Conservation (phyloP, 805 yeast species). For the Middelhovenomyces tepae region DNA sequence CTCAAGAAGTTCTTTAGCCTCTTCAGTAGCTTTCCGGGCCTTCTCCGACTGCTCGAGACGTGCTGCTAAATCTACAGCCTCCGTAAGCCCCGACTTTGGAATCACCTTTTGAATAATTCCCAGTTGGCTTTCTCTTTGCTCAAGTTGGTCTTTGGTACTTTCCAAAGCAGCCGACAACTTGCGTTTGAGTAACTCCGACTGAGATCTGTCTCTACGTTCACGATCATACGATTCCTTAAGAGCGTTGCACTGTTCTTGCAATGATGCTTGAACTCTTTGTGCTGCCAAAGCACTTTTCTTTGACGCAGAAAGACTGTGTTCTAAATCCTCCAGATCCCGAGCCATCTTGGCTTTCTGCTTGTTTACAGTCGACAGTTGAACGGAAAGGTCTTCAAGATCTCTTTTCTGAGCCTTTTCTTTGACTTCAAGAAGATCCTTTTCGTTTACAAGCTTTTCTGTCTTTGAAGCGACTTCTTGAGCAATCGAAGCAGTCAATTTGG, state of each 20-base stretch:
- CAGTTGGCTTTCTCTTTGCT: constrained; percentile 16
- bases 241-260: constrained; percentile 15
- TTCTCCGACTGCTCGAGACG: constrained; percentile 26
- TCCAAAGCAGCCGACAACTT: constrained; percentile 17
- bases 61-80: constrained; percentile 25
- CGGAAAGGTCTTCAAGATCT: constrained; percentile 17
- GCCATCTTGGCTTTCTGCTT: constrained; percentile 15
- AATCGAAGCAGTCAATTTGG: constrained; percentile 15
- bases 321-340: constrained; percentile 25
- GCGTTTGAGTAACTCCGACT: constrained; percentile 17
- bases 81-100: constrained; percentile 41
- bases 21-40: constrained; percentile 19
- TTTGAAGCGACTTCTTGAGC: constrained; percentile 12
- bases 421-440: constrained; percentile 36
- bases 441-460: constrained; percentile 36
- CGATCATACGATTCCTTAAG: constrained; percentile 14
- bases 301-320: constrained; percentile 19
- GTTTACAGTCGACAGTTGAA: constrained; percentile 10
- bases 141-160: constrained; percentile 13
- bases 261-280: constrained; percentile 13
- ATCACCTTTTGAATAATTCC: constrained; percentile 15
- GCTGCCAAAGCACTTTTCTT: constrained; percentile 17
- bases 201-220: constrained; percentile 20
- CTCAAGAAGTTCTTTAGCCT: constrained; percentile 15
- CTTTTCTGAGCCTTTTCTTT: constrained; percentile 21